Evolutionary conservation across 768 basidiomycete genomes (phyloP).

Genomic region (Dacryopinax primogenitus): DNA sequence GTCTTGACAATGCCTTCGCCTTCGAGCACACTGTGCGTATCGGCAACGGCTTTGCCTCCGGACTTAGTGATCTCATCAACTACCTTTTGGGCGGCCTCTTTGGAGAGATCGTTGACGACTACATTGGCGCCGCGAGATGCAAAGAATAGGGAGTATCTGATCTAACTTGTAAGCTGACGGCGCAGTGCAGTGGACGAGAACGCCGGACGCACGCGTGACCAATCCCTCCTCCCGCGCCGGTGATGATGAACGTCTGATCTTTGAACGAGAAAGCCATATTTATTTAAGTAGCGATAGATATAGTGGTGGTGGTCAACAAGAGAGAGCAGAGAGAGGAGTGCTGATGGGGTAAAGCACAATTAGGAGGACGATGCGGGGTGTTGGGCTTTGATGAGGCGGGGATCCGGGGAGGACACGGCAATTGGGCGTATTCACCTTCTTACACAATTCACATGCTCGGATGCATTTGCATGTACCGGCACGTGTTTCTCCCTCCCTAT

Average conservation of each 20-base stretch:
- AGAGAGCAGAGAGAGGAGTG: conserved; percentile 2
- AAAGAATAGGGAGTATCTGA: conserved; percentile 78
- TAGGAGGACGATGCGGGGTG: not conserved
- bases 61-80: conserved; percentile 78
- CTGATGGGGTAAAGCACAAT: not conserved
- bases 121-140: conserved; percentile 88
- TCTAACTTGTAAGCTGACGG: not conserved
- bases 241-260: conserved; percentile 83
- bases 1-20: conserved; percentile 76
- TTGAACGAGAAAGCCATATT: conserved; percentile 39
- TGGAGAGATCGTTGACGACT: conserved; percentile 90
- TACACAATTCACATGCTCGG: not conserved
- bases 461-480: not conserved
- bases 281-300: not conserved
- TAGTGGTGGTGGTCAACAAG: not conserved
- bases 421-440: conserved; percentile 1
- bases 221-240: conserved; percentile 90
- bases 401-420: not conserved
- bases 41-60: conserved; percentile 78
- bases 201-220: conserved; percentile 62
- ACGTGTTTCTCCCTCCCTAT: not conserved
- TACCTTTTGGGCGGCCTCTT: conserved; percentile 76
- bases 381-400: not conserved
- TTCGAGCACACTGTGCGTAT: conserved; percentile 76
- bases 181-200: conserved; percentile 7